These are phyloP conservation scores for Exophiala calicioides DNA, from an alignment of 2,329 filamentous ascomycete species.

Conservation along the genomic window DNA sequence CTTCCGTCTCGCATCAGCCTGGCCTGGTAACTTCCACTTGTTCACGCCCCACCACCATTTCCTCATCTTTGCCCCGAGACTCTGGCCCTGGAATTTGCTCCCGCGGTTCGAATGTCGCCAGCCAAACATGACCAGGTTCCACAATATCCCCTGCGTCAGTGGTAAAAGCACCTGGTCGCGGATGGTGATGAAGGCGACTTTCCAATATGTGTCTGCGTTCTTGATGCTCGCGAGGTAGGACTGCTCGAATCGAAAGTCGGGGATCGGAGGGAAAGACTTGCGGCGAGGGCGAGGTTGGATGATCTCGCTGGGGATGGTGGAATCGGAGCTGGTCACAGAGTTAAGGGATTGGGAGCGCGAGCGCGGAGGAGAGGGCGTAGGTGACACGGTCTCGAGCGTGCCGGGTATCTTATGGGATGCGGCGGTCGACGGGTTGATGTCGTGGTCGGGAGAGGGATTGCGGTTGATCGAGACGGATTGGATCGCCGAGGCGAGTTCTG, in stretches of 20 bases:
- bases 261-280: conserved; percentile 66
- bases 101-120: conserved; percentile 89
- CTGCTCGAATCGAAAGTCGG: conserved; percentile 93
- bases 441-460: conserved; percentile 69
- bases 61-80: conserved; percentile 70
- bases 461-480: conserved; percentile 78
- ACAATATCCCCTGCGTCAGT: conserved; percentile 82
- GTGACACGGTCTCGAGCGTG: conserved; percentile 29
- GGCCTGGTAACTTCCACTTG: conserved; percentile 72
- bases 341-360: conserved; percentile 46
- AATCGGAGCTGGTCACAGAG: conserved; percentile 40
- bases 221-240: conserved; percentile 92
- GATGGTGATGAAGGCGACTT: conserved; percentile 78
- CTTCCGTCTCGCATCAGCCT: conserved; percentile 27
- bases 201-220: conserved; percentile 74
- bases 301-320: conserved; percentile 51
- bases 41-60: conserved; percentile 97
- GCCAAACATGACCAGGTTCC: conserved; percentile 79
- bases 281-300: conserved; percentile 41
- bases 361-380: conserved; percentile 21
- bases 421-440: conserved; percentile 77
- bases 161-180: conserved; percentile 86
- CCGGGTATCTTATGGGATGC: conserved; percentile 68
- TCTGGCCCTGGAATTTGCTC: conserved; percentile 73
- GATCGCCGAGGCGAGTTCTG: conserved; percentile 74